Base-by-base conservation (phyloP, 2,329 filamentous ascomycete genomes). In the Myriosclerotinia scirpicola region DNA sequence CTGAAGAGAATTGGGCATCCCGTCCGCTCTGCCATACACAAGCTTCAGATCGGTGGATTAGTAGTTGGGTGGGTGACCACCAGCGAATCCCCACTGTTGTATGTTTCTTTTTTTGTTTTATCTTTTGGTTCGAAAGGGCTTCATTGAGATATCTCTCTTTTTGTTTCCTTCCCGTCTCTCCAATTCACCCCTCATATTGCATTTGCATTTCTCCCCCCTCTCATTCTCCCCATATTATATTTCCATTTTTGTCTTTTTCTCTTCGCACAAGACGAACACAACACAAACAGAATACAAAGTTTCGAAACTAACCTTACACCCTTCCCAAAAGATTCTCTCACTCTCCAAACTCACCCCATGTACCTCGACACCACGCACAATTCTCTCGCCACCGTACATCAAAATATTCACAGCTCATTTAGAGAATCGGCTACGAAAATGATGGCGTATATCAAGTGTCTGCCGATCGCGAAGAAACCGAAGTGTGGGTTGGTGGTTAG, bases 291-390 rank as follows among this genome's bases (percentile, higher is more conserved):
- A 34, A 34, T 5, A 34, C 30, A 34, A 34, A 34, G 30, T 6
- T 34, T 6, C 4, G 6, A 34, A 34, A 34, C 30, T 34, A 34
- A 34, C 30, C 30, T 34, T 6, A 59, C 36, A 15, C n/a, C 26
- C 44, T 17, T 48, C 20, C 20, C 6, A 40, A 67, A 36, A 86
- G 84, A 83, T 73, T 80, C 87, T 4, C 92, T 98, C 81, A 93
- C 93, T 76, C 87, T 95, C 63, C 92, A 96, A 76, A 88, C 93
- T 62, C 90, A 95, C 73, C 81, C 87, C 60, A 93, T 96, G 87
- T 90, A 92, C 76, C 89, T 91, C 73, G 92, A 96, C 76, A 91
- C 90, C 5, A 79, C 82, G 4, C 88, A 94, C 80, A 98, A 98
- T 79, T 85, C 87, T 4, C 76, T 84, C 9, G 71, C 76, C 5